Conservation (phyloP, 176 grass and related monocot genomes). For the Poa annua region DNA sequence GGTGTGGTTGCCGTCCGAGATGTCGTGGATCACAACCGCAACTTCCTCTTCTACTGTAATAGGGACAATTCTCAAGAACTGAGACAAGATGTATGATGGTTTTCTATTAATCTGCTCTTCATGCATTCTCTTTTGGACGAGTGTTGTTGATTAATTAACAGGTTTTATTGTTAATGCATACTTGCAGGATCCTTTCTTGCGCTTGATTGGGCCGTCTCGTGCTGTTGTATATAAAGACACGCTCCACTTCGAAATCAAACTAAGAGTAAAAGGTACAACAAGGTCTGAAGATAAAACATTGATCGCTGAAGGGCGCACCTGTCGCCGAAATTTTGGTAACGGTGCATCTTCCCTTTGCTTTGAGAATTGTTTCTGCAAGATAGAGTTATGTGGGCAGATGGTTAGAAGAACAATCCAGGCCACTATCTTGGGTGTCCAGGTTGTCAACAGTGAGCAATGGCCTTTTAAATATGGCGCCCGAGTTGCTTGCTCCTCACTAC, state of each 20-base stretch:
- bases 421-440: neutral
- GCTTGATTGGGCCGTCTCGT: neutral
- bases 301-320: neutral
- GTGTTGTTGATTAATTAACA: neutral
- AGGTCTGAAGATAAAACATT: neutral
- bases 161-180: neutral
- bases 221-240: neutral
- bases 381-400: neutral
- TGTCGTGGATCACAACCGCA: neutral
- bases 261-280: neutral
- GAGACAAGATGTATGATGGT: neutral
- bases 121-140: neutral
- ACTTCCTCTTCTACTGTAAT: neutral
- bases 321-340: neutral
- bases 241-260: neutral
- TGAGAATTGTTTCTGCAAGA: no score
- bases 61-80: neutral
- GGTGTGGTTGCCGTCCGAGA: neutral
- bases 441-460: neutral
- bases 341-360: neutral
- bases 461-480: neutral
- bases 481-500: neutral
- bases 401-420: neutral
- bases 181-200: constrained; percentile 7
- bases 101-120: neutral